Conservation (phyloP, 139 green algal genomes). For the Chlorella sp. region DNA sequence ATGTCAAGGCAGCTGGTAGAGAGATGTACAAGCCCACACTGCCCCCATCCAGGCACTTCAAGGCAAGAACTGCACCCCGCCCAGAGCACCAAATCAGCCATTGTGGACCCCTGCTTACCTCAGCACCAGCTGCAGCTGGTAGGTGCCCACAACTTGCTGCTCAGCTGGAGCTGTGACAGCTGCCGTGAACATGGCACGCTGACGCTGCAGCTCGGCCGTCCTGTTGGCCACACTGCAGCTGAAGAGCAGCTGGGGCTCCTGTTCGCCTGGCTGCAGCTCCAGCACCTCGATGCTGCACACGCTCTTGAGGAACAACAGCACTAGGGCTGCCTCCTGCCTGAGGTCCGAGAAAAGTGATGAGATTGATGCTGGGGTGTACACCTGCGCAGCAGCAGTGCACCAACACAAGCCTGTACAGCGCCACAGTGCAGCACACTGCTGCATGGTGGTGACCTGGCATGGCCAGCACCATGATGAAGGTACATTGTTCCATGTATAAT, state of each 20-base stretch:
- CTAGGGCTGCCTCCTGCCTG: slow-evolving; percentile 31
- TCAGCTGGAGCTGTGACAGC: too few species aligned
- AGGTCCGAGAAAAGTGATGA: slow-evolving; percentile 44
- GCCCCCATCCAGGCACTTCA: too few species aligned
- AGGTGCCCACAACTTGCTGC: too few species aligned
- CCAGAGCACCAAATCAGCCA: neutral
- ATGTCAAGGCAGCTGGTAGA: neutral
- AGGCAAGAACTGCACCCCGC: too few species aligned
- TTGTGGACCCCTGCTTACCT: neutral
- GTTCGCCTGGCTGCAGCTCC: neutral
- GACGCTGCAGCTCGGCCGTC: neutral
- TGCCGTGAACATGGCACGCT: neutral
- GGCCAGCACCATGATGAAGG: too few species aligned
- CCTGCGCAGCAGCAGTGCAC: slow-evolving; percentile 22
- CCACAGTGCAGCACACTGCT: too few species aligned
- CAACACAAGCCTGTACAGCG: too few species aligned
- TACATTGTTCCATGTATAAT: too few species aligned
- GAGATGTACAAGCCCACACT: neutral
- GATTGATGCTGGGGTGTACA: slow-evolving; percentile 47
- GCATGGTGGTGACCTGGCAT: too few species aligned
- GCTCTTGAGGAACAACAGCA: slow-evolving; percentile 61
- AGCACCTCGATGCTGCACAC: slow-evolving; percentile 37
- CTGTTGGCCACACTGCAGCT: neutral
- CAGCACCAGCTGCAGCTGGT: too few species aligned
- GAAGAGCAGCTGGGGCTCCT: neutral